A percentile compares a stretch with the other conserved stretches of the same genome.
Evolutionary conservation across 495 filamentous ascomycete species (phyloP).

Genomic region (Trichodelitschia bisporula): DNA sequence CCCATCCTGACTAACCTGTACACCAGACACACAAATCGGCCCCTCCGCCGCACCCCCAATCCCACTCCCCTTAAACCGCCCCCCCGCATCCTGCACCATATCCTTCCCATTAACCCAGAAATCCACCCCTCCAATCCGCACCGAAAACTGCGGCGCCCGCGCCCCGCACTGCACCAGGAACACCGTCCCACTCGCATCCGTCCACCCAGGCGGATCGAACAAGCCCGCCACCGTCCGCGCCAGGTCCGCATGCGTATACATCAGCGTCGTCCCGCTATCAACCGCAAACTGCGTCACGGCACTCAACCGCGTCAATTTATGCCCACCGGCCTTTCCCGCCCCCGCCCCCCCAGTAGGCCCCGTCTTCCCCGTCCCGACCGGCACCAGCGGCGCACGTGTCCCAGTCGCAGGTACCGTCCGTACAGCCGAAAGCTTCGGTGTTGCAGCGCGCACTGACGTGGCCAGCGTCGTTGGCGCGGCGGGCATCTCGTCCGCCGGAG

Average conservation of each 20-base stretch:
- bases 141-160: constrained; percentile 23
- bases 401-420: too few species aligned
- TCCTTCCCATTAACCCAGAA: constrained; percentile 31
- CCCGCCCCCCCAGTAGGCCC: too few species aligned
- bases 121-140: constrained; percentile 22
- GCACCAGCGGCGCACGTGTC: too few species aligned
- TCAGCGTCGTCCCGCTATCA: constrained; percentile 21
- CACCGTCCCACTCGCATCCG: constrained; percentile 17
- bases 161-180: constrained; percentile 33
- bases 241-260: constrained; percentile 18
- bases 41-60: constrained; percentile 17
- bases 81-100: constrained; percentile 21
- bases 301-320: too few species aligned
- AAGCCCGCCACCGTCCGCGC: constrained; percentile 24
- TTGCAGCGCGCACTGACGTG: too few species aligned
- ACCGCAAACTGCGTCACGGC: constrained; percentile 15
- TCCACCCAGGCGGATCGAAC: constrained; percentile 29
- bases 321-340: too few species aligned
- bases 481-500: too few species aligned
- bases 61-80: too few species aligned
- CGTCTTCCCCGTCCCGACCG: too few species aligned
- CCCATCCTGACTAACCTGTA: constrained; percentile 4
- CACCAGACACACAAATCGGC: constrained; percentile 7
- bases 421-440: too few species aligned
- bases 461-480: too few species aligned